Conservation (phyloP, 495 filamentous ascomycete genomes). For the Penicillium herquei region DNA sequence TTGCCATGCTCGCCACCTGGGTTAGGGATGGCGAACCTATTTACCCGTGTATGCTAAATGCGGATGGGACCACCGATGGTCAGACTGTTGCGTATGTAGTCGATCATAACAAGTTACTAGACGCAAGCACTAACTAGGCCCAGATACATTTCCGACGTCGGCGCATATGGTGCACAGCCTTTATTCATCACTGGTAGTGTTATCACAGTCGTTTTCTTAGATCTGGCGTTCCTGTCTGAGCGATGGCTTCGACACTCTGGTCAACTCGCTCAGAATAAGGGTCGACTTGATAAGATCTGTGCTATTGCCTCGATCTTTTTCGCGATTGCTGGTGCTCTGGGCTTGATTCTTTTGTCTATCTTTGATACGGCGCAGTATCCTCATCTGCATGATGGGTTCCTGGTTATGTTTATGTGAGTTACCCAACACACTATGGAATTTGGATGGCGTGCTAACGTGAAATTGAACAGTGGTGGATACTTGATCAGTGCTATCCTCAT, state of each 20-base stretch:
- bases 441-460: conserved; percentile 5
- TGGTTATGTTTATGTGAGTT: conserved; percentile 77
- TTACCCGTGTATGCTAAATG: conserved; percentile 61
- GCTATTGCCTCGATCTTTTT: conserved; percentile 67
- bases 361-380: conserved; percentile 76
- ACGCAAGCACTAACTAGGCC: too few species aligned
- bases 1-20: conserved; percentile 73
- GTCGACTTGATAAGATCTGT: conserved; percentile 64
- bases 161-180: conserved; percentile 71
- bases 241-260: conserved; percentile 78
- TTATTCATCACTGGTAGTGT: conserved; percentile 81
- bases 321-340: conserved; percentile 71
- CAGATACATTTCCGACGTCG: conserved; percentile 75
- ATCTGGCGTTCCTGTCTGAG: conserved; percentile 77
- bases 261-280: conserved; percentile 68
- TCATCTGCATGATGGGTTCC: conserved; percentile 69
- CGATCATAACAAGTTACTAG: too few species aligned
- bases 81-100: conserved; percentile 69
- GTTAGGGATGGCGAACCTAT: conserved; percentile 53
- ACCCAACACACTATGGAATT: background rate
- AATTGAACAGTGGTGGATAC: conserved; percentile 47
- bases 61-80: conserved; percentile 14
- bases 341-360: conserved; percentile 76
- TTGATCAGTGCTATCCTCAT: conserved; percentile 79
- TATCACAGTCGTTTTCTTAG: conserved; percentile 79